Conservation (phyloP, 2,329 filamentous ascomycete species). For the Fusarium tricinctum region DNA sequence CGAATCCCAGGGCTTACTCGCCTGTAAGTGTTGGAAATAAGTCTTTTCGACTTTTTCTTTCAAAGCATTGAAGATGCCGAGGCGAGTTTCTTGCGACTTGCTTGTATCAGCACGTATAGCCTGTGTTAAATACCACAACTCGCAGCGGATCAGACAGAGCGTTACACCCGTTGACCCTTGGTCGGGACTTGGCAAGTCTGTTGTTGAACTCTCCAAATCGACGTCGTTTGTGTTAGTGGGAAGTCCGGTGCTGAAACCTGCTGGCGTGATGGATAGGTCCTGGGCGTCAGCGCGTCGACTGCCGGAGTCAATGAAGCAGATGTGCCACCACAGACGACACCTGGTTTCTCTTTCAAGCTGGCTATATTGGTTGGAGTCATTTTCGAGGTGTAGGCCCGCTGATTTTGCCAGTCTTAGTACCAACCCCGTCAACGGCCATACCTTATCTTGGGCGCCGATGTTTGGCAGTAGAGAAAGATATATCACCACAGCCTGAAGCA, state of each 20-base stretch:
- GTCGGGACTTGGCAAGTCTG: not conserved
- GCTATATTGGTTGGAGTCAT: not conserved
- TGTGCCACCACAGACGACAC: slow-evolving; percentile 50
- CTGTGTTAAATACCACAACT: slow-evolving; percentile 47
- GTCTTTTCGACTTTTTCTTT: slow-evolving; percentile 28
- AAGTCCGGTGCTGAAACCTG: slow-evolving; percentile 57
- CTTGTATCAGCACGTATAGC: slow-evolving; percentile 20
- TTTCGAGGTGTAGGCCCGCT: slow-evolving; percentile 35
- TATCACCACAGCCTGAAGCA: slow-evolving; percentile 49
- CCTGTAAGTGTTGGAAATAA: slow-evolving; percentile 27
- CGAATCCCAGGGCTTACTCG: slow-evolving; percentile 19
- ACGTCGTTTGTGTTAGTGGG: slow-evolving; percentile 60
- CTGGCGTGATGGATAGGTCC: slow-evolving; percentile 42
- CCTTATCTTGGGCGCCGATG: slow-evolving; percentile 40
- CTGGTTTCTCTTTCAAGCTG: slow-evolving; percentile 40
- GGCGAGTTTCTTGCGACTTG: slow-evolving; percentile 18
- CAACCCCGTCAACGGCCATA: slow-evolving; percentile 46
- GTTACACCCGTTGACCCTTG: slow-evolving; percentile 25
- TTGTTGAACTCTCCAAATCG: slow-evolving; percentile 2
- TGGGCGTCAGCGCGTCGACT: slow-evolving; percentile 23
- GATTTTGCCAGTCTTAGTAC: slow-evolving; percentile 47
- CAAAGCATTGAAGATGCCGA: slow-evolving; percentile 25
- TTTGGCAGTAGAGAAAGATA: slow-evolving; percentile 45
- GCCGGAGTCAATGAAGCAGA: slow-evolving; percentile 49
- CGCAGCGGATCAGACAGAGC: slow-evolving; percentile 47